These are phyloP conservation scores for Rusavskia elegans DNA, from an alignment of 495 filamentous ascomycete species.

Conservation along the genomic window DNA sequence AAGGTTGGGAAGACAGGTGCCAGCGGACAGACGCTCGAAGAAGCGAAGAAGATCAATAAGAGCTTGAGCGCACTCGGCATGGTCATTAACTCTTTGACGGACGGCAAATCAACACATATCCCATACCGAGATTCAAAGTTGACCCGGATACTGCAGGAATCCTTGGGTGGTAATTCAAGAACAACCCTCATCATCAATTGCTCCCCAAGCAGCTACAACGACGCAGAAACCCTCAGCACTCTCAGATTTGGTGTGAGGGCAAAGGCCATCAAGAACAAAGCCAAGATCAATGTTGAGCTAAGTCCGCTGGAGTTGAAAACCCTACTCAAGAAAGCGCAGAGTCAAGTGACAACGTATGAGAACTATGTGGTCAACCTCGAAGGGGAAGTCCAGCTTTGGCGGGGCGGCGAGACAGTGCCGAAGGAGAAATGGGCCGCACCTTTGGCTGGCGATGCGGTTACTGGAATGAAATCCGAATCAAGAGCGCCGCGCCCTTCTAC, in stretches of 20 bases:
- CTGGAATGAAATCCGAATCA: constrained; percentile 39
- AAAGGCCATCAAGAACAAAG: constrained; percentile 99
- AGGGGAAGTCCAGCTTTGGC: constrained; percentile 71
- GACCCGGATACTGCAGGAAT: constrained; percentile 92
- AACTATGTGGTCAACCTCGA: constrained; percentile 73
- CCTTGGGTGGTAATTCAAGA: constrained; percentile 87
- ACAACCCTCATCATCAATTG: constrained; percentile 98
- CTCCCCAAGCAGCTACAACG: constrained; percentile 96
- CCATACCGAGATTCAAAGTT: constrained; percentile 98
- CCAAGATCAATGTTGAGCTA: constrained; percentile 96
- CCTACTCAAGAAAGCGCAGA: constrained; percentile 79
- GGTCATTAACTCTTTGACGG: constrained; percentile 96
- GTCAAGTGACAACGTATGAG: constrained; percentile 76
- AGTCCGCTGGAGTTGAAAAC: constrained; percentile 89
- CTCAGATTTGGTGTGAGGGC: constrained; percentile 91
- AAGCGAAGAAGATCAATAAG: constrained; percentile 99
- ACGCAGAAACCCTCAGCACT: constrained; percentile 85
- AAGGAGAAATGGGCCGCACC: constrained; percentile 66
- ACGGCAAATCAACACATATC: constrained; percentile 94
- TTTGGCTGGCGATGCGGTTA: constrained; percentile 38
- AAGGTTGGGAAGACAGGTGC: constrained; percentile 98
- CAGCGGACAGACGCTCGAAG: constrained; percentile 91
- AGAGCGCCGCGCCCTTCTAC: constrained; percentile 56
- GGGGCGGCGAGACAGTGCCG: constrained; percentile 73
- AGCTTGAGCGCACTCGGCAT: constrained; percentile 94